Base-by-base conservation (phyloP, 2,329 filamentous ascomycete genomes). In the Fusarium incarnatum region DNA sequence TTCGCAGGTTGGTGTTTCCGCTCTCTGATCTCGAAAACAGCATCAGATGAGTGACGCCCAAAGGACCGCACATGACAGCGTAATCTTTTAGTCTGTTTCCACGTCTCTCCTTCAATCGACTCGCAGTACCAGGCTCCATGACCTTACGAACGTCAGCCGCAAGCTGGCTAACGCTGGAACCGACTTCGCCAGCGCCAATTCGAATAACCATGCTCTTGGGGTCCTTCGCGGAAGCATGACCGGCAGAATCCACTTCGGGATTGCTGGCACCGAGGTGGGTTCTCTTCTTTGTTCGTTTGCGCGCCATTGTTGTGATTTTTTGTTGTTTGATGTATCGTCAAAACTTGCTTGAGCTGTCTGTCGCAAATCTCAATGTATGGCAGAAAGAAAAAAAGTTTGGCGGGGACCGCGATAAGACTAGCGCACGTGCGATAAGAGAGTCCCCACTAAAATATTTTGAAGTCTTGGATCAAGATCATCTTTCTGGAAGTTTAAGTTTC, bases 131-230 rank as follows among this genome's bases (percentile, higher is more conserved):
- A 2, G 96, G 96, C 81, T 98, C 94, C 94, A 99, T 97, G 83
- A 98, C 95, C 58, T 87, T 87, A 75, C 96, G 90, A 63, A 98
- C 92, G 83, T 99, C 96, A 74, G 92, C 90, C 23, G 95, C 94
- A 74, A 99, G 85, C 82, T 98, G 94, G 79, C 91, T 95, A 75
- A 99, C 88, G 79, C 92, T 97, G 64, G 93, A 89, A 61, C 96
- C 96, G 55, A 99, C 94, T 78, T 98, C 93, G 76, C 94, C 92
- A 74, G 94, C 95, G 75, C 96, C 96, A 76, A 98, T 94, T 73
- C 96, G 93, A 81, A 99, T 97, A 62, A 99, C 95, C 95, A 99
- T 98, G 79, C 92, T 97, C 86, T 98, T 98, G 34, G 96, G 96
- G 54, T 90, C 87, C 70, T 90, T 89, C 56, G 87, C 85, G 25